A percentile compares a stretch with the other conserved stretches of the same genome.
Conservation (phyloP, 345 rosid genomes). For the Brassica incana region DNA sequence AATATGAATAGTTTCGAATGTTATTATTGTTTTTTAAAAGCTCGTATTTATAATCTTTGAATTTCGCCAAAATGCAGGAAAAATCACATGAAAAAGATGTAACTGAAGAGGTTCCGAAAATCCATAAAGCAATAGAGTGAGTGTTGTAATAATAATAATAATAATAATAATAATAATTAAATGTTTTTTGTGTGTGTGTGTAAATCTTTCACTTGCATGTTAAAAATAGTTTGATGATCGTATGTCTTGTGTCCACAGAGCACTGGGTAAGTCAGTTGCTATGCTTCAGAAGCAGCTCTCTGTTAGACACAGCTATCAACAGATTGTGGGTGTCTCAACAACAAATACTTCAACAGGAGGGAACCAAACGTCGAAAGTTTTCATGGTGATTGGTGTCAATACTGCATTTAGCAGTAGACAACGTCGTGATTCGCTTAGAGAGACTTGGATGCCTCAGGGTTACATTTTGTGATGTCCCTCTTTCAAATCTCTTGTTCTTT, state of each 20-base stretch:
- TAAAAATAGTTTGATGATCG: constrained; percentile 2
- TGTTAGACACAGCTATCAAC: constrained; percentile 50
- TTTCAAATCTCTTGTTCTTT: constrained; percentile 1
- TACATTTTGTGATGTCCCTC: constrained; percentile 5
- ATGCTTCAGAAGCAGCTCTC: constrained; percentile 79
- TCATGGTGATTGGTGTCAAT: constrained; percentile 91
- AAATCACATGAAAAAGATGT: constrained; percentile 46
- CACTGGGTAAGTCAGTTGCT: constrained; percentile 74
- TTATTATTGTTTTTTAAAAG: not conserved
- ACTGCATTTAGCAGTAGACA: constrained; percentile 96
- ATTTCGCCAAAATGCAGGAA: constrained; percentile 21
- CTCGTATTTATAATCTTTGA: not conserved
- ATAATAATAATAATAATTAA: too few species aligned
- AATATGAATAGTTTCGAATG: not conserved
- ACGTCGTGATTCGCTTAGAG: constrained; percentile 93
- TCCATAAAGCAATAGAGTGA: constrained; percentile 84
- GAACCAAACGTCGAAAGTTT: constrained; percentile 54
- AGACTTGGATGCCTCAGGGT: constrained; percentile 99
- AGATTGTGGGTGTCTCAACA: constrained; percentile 43
- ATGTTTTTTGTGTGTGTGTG: not conserved
- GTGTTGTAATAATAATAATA: constrained; percentile 28
- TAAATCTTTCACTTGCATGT: constrained; percentile 11
- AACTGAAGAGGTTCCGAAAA: constrained; percentile 62
- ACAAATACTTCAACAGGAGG: constrained; percentile 38
- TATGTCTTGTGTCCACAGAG: constrained; percentile 44